phyloP scores from a whole-genome alignment of 305 asterid genomes.

The Nicotiana rustica region DNA sequence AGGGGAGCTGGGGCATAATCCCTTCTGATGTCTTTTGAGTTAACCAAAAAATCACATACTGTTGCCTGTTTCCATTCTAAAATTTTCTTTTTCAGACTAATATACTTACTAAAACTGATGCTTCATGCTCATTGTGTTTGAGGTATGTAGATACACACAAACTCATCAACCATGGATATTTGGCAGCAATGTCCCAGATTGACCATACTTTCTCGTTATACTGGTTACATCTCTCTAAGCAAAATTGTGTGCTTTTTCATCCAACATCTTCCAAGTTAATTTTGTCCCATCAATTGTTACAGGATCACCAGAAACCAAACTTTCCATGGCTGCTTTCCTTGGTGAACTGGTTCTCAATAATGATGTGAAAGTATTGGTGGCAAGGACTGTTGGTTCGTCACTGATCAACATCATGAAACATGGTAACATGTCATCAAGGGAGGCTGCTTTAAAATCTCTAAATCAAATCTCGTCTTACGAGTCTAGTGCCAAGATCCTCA shows the following conservation, averaged over 20 bases:
- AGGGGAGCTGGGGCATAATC: background rate
- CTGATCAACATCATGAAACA: slow-evolving; percentile 78
- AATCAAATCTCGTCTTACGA: slow-evolving; percentile 89
- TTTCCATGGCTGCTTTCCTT: slow-evolving; percentile 88
- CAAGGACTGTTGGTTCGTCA: slow-evolving; percentile 72
- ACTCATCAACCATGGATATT: slow-evolving; percentile 22
- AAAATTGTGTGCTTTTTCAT: slow-evolving; percentile 12
- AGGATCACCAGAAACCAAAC: slow-evolving; percentile 84
- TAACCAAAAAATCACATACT: slow-evolving; percentile 3
- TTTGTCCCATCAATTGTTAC: slow-evolving; percentile 42
- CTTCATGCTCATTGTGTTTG: slow-evolving; percentile 30
- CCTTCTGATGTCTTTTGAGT: background rate
- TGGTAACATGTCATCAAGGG: slow-evolving; percentile 64
- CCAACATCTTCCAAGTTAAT: background rate
- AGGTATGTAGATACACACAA: slow-evolving; percentile 2
- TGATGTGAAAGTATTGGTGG: slow-evolving; percentile 83
- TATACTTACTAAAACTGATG: background rate
- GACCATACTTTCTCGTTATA: background rate
- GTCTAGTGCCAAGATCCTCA: slow-evolving; percentile 75
- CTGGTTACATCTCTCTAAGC: slow-evolving; percentile 12
- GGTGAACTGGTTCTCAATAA: slow-evolving; percentile 88
- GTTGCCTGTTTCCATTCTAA: slow-evolving; percentile 28
- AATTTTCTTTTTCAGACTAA: background rate
- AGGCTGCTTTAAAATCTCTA: slow-evolving; percentile 88
- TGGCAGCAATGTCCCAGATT: background rate